phyloP scores from a whole-genome alignment of 1,284 basidiomycete species.

The Malassezia arunalokei region DNA sequence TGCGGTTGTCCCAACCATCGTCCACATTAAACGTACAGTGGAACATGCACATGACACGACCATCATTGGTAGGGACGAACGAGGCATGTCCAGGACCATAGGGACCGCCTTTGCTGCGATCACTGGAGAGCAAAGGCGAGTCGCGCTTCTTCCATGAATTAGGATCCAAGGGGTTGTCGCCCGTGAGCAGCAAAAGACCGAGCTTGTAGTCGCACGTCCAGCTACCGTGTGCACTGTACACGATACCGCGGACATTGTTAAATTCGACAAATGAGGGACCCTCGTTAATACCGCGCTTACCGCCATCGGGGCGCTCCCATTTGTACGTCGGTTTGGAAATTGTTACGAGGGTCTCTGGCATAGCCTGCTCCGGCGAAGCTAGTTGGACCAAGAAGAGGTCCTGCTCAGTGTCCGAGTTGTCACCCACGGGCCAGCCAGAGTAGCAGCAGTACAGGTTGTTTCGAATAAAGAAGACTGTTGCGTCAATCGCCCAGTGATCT shows the following conservation, averaged over 20 bases:
- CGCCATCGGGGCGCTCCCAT: slow-evolving; percentile 16
- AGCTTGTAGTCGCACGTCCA: slow-evolving; percentile 19
- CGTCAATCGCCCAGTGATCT: slow-evolving; percentile 17
- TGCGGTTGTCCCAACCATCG: slow-evolving; percentile 17
- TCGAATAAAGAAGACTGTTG: slow-evolving; percentile 6
- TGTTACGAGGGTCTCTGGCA: slow-evolving; percentile 11
- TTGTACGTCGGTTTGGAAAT: slow-evolving; percentile 9
- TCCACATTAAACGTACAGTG: slow-evolving; percentile 12
- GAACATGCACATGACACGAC: slow-evolving; percentile 10
- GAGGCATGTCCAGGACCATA: slow-evolving; percentile 16
- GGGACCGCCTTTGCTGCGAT: slow-evolving; percentile 6
- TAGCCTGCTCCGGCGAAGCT: slow-evolving; percentile 2
- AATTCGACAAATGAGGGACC: slow-evolving; percentile 12
- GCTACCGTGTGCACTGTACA: slow-evolving; percentile 20
- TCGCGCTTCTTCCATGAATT: slow-evolving; percentile 12
- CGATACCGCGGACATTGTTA: slow-evolving; percentile 10
- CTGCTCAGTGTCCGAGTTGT: slow-evolving; percentile 16
- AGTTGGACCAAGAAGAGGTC: slow-evolving; percentile 15
- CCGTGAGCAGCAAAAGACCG: slow-evolving; percentile 9
- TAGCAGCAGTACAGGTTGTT: slow-evolving; percentile 14
- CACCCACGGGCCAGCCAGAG: slow-evolving; percentile 15
- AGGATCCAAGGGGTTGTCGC: slow-evolving; percentile 12
- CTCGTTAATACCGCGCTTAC: slow-evolving; percentile 17
- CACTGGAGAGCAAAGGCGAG: slow-evolving; percentile 12
- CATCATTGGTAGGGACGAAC: slow-evolving; percentile 11